phyloP scores from a whole-genome alignment of 1,139 yeast species.

The Geotrichum restrictum region DNA sequence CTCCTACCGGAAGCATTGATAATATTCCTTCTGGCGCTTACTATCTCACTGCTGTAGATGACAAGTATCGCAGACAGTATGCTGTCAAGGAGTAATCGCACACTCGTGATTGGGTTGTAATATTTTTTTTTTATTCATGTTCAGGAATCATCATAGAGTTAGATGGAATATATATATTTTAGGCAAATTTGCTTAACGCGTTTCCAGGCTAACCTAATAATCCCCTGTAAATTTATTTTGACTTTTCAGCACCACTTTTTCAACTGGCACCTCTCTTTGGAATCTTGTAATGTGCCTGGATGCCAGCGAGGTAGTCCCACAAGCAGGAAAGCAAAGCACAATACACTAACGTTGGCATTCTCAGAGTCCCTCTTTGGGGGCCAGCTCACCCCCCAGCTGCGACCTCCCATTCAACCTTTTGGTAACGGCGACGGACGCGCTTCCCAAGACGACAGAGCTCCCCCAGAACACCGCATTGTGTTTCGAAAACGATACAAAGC shows the following conservation, averaged over 20 bases:
- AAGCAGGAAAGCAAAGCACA: too few relatives aligned
- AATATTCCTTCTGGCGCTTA: conserved; percentile 70
- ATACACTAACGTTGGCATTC: background rate
- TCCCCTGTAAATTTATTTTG: too few relatives aligned
- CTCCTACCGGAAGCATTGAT: conserved; percentile 76
- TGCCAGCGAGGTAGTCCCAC: too few relatives aligned
- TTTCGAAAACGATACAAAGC: background rate
- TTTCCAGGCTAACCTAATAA: too few relatives aligned
- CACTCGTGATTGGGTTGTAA: background rate
- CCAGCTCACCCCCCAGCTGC: conserved; percentile 4
- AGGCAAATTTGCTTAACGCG: too few relatives aligned
- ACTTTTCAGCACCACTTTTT: too few relatives aligned
- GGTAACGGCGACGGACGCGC: background rate
- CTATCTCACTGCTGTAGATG: conserved; percentile 81
- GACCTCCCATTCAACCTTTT: conserved; percentile 1
- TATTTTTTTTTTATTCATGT: background rate
- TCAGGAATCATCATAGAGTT: background rate
- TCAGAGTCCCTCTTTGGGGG: conserved; percentile 6
- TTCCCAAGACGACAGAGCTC: too few relatives aligned
- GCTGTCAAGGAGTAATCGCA: conserved; percentile 51
- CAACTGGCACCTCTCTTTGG: too few relatives aligned
- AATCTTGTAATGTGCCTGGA: too few relatives aligned
- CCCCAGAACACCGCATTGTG: background rate
- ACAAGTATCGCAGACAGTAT: conserved; percentile 80
- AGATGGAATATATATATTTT: too few relatives aligned